phyloP scores from a whole-genome alignment of 768 basidiomycete species.

The Panaeolus cyanescens region DNA sequence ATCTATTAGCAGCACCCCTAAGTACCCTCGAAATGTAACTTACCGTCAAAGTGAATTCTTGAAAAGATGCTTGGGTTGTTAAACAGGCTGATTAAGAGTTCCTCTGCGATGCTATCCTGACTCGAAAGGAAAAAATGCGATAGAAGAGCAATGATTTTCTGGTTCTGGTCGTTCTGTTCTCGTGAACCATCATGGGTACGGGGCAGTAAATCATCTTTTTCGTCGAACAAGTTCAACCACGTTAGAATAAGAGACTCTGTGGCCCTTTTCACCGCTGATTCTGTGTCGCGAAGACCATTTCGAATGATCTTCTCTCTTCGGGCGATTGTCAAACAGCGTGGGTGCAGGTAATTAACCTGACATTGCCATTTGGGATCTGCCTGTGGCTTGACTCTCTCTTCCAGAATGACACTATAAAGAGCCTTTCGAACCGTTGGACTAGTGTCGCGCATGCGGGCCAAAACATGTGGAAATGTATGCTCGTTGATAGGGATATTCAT shows the following conservation, averaged over 20 bases:
- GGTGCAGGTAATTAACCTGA: slow-evolving; percentile 59
- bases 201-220: slow-evolving; percentile 34
- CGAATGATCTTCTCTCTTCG: slow-evolving; percentile 80
- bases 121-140: slow-evolving; percentile 55
- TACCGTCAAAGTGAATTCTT: slow-evolving; percentile 69
- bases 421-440: slow-evolving; percentile 76
- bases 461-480: slow-evolving; percentile 61
- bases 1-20: background rate
- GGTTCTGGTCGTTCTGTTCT: slow-evolving; percentile 28
- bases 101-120: slow-evolving; percentile 61
- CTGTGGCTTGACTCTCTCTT: slow-evolving; percentile 32
- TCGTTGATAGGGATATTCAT: slow-evolving; percentile 65
- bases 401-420: slow-evolving; percentile 65
- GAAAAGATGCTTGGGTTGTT: slow-evolving; percentile 63
- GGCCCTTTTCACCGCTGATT: slow-evolving; percentile 68
- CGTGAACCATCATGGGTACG: no score
- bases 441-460: slow-evolving; percentile 78
- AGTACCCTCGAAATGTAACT: slow-evolving; percentile 13
- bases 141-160: slow-evolving; percentile 38
- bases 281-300: slow-evolving; percentile 87
- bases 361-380: slow-evolving; percentile 16
- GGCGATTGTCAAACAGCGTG: slow-evolving; percentile 61
- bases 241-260: slow-evolving; percentile 68
- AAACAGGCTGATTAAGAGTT: slow-evolving; percentile 54
- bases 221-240: slow-evolving; percentile 71